Base-by-base conservation (phyloP, 2,329 filamentous ascomycete genomes). In the Arthrobotrys entomopaga region DNA sequence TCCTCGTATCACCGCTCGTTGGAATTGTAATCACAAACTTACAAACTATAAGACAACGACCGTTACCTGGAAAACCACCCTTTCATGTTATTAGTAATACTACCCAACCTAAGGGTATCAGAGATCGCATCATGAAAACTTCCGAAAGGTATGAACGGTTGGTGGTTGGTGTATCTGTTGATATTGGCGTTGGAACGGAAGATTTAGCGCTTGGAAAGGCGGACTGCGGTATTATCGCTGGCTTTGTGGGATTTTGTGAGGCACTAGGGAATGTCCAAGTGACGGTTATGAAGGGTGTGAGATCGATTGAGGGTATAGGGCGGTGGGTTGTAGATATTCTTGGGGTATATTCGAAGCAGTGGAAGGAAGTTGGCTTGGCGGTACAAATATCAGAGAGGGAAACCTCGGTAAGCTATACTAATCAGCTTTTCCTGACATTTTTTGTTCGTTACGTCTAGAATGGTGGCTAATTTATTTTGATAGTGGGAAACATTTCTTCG, bases 401-500 rank as follows among this genome's bases (percentile, higher is more conserved):
- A n/a, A 50, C 53, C 13, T 65, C 38, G 46, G 71, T 70, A 40
- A 24, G 53, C 40, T 24, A n/a, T 22, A 6, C 11, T 19, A 10
- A 24, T 26, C n/a, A n/a, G 8, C 24, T 26, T 58, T 19, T 42
- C 19, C 3, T 7, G 13, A 46, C 24, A 22, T n/a, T 38, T 59
- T 13, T 48, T 49, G 16, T 11, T 16, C 2, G 26, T 34, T 7
- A 34, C 29, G n/a, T n/a, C n/a, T n/a, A n/a, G n/a, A n/a, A n/a
- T 34, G 29, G 29, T 34, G 6, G 46, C 11, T n/a, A n/a, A n/a
- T n/a, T n/a, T n/a, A n/a, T n/a, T 46, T 13, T 3, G 15, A 48
- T 29, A 75, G 71, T 75, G 71, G 71, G 71, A 75, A 40, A 52
- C n/a, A 1, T 75, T 70, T 34, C 71, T 75, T 15, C 65, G 71